These are phyloP conservation scores for Lithospermum erythrorhizon DNA, from an alignment of 257 asterid species.

Conservation along the genomic window DNA sequence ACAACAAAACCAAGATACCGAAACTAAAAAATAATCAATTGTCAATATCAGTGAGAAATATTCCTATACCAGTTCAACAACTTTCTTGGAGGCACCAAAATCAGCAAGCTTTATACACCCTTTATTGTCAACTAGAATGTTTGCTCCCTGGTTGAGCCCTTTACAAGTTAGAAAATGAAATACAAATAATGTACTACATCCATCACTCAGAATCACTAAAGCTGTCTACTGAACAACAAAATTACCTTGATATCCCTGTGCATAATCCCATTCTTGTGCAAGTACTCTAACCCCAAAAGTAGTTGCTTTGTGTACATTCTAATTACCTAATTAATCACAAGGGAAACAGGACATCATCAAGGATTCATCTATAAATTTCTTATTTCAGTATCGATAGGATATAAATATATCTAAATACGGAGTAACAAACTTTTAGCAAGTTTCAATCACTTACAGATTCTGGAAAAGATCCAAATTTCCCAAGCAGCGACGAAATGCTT, in stretches of 20 bases:
- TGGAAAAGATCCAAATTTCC: slow-evolving; percentile 92
- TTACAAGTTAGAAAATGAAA: slow-evolving; percentile 2
- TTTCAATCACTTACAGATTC: slow-evolving; percentile 66
- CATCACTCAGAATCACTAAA: not conserved
- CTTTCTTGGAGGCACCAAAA: slow-evolving; percentile 99
- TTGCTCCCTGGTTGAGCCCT: slow-evolving; percentile 61
- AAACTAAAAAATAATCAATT: slow-evolving; percentile 6
- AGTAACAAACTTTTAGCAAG: slow-evolving; percentile 3
- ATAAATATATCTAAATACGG: not conserved
- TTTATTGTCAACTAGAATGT: slow-evolving; percentile 90
- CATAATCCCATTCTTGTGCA: slow-evolving; percentile 90
- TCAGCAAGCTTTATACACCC: slow-evolving; percentile 99
- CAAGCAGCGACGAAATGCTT: slow-evolving; percentile 91
- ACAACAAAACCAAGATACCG: slow-evolving; percentile 15
- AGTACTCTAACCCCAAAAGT: slow-evolving; percentile 82
- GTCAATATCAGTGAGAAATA: slow-evolving; percentile 3
- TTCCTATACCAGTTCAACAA: slow-evolving; percentile 76
- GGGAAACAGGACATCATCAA: slow-evolving; percentile 8
- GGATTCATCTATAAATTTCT: too few relatives aligned
- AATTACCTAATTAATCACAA: slow-evolving; percentile 53
- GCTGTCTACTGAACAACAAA: slow-evolving; percentile 4
- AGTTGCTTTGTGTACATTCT: slow-evolving; percentile 94
- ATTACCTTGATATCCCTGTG: slow-evolving; percentile 96
- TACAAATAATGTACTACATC: not conserved
- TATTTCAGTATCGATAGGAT: not conserved